A percentile compares a stretch with the other conserved stretches of the same genome.
These are phyloP conservation scores for Vitis labrusca DNA, from an alignment of 164 flowering plant species.

Conservation along the genomic window DNA sequence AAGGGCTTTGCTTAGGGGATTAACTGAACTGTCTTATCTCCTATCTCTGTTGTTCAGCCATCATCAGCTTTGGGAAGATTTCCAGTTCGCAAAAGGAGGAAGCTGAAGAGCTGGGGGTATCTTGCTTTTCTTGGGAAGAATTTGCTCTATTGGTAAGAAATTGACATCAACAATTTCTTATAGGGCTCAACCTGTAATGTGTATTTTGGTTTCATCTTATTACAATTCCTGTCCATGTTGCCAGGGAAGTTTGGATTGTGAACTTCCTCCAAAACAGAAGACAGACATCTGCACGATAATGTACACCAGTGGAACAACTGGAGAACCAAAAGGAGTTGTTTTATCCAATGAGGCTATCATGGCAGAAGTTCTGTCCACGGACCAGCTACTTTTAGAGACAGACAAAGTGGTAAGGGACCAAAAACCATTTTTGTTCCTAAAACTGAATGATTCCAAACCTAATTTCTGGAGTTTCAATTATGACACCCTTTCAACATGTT, in stretches of 20 bases:
- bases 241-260: slow-evolving; percentile 59
- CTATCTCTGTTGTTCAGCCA: slow-evolving; percentile 50
- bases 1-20: not conserved
- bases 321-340: slow-evolving; percentile 97
- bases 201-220: not conserved
- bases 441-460: not conserved
- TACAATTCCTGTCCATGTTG: not conserved
- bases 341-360: slow-evolving; percentile 57
- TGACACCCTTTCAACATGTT: not conserved
- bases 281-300: slow-evolving; percentile 78
- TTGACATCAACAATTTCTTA: not conserved
- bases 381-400: slow-evolving; percentile 57
- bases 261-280: slow-evolving; percentile 67
- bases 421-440: not conserved
- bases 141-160: slow-evolving; percentile 56
- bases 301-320: slow-evolving; percentile 99
- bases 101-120: slow-evolving; percentile 69
- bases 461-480: not conserved
- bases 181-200: not conserved
- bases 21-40: slow-evolving; percentile 2
- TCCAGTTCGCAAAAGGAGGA: slow-evolving; percentile 60
- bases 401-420: slow-evolving; percentile 63
- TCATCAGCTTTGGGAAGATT: slow-evolving; percentile 80
- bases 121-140: slow-evolving; percentile 89
- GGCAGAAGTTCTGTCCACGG: slow-evolving; percentile 62